Evolutionary conservation across 1,284 basidiomycete genomes (phyloP), one percentile per base, ranked within the genome.

Genomic region (Amylostereum areolatum): DNA sequence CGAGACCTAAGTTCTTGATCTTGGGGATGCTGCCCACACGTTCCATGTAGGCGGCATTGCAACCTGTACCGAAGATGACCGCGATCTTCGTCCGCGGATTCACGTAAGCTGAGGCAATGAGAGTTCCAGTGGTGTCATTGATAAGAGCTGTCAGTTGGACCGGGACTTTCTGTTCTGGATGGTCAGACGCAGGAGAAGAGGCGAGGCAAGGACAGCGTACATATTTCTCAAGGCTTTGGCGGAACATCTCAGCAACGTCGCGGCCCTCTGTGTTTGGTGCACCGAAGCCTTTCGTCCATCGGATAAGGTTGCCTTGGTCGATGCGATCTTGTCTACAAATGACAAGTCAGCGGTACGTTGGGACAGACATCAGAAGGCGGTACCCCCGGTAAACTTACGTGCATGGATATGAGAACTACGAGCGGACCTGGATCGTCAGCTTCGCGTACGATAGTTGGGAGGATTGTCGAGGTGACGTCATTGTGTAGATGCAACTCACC

Each of bases 221-320:
- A 58, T 78, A 73, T 78, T 82, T 91, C 54, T 78, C 74, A 45
- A 99, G 79, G 30, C 90, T 87, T 55, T 85, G 69, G 48, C 81
- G 78, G 75, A 99, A 96, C 91, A 99, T 94, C 43, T 76, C 88
- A 4, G 89, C 94, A 31, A 96, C 94, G 64, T 99, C 92, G 50
- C 81, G 75, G 11, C 94, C 95, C 68, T 99, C 97, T 24, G 92
- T 94, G 65, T 95, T 93, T 5, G 83, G 68, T 1, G 91, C 91
- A 35, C 93, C 93, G 62, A 99, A 99, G 56, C 96, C 97, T 70
- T 99, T 99, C 42, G 97, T 99, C 96, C 97, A 99, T 33, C 95
- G 89, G 59, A 98, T 92, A 41, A 99, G 84, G 57, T 83, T 82
- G 43, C 94, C 97, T 60, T 98, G 94, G 68, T 99, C 94, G 61